Percentiles rank a stretch among this genome's conserved stretches.
phyloP scores from a whole-genome alignment of 352 stramenopile species.

The Pseudoperonospora humuli region DNA sequence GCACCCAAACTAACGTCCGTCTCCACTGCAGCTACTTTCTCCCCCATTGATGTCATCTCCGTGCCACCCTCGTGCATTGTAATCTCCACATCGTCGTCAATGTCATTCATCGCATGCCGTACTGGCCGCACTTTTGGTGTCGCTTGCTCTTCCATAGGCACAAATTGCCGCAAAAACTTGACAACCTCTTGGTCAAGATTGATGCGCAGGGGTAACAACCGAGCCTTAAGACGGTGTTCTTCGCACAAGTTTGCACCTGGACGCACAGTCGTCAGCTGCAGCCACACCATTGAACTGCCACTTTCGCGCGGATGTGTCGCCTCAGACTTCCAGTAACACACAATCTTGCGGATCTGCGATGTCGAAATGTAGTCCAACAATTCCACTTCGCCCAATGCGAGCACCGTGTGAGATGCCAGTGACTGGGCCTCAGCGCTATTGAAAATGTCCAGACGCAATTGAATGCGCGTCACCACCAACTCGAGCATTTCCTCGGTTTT shows the following conservation, averaged over 20 bases:
- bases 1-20: constrained; percentile 37
- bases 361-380: constrained; percentile 87
- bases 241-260: constrained; percentile 69
- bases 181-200: constrained; percentile 86
- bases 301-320: constrained; percentile 72
- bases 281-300: constrained; percentile 73
- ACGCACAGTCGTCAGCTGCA: constrained; percentile 75
- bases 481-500: constrained; percentile 89
- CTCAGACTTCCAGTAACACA: constrained; percentile 88
- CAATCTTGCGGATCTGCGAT: constrained; percentile 85
- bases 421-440: constrained; percentile 68
- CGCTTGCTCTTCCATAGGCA: constrained; percentile 33
- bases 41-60: constrained; percentile 38
- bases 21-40: constrained; percentile 16
- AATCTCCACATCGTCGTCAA: constrained; percentile 23
- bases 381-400: constrained; percentile 74
- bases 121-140: constrained; percentile 10
- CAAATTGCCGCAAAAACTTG: constrained; percentile 81
- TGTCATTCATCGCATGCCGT: constrained; percentile 1
- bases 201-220: constrained; percentile 66
- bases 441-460: constrained; percentile 80
- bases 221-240: constrained; percentile 75
- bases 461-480: constrained; percentile 67
- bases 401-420: constrained; percentile 62
- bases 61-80: constrained; percentile 33